These are phyloP conservation scores for Saccharomycopsis fermentans DNA, from an alignment of 805 yeast species.

Conservation along the genomic window DNA sequence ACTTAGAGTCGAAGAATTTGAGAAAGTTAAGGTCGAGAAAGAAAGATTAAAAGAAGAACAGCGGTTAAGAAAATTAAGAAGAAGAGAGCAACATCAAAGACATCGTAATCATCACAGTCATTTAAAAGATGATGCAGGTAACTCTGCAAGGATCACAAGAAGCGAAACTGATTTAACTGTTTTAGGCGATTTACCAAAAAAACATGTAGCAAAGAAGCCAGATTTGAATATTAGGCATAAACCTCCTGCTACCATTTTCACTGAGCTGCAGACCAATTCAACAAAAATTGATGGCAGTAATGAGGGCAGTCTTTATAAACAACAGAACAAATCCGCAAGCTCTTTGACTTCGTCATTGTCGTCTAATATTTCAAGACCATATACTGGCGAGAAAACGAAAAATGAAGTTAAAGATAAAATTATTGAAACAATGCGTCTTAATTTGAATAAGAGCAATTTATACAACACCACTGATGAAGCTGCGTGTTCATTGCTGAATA, in stretches of 20 bases:
- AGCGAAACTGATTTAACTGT: neutral
- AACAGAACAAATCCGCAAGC: neutral
- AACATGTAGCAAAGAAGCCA: neutral
- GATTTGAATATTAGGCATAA: neutral
- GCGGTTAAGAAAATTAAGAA: conserved; percentile 1
- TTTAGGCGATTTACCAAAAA: neutral
- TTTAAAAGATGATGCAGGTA: neutral
- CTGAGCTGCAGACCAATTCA: neutral
- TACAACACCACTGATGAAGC: neutral
- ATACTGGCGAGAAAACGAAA: neutral
- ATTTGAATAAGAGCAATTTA: neutral
- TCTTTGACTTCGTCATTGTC: neutral
- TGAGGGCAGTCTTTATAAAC: neutral
- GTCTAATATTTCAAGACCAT: neutral
- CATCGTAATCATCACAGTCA: neutral
- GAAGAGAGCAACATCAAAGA: neutral
- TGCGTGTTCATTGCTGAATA: neutral
- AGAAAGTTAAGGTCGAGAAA: conserved; percentile 6
- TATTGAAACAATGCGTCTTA: neutral
- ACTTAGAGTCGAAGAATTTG: neutral
- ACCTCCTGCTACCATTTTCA: neutral
- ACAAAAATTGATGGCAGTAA: neutral
- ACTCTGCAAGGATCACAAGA: neutral
- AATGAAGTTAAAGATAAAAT: neutral
- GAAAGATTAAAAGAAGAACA: conserved; percentile 7